Base-by-base conservation (phyloP, 2,329 filamentous ascomycete genomes). In the Aspergillus carbonarius region DNA sequence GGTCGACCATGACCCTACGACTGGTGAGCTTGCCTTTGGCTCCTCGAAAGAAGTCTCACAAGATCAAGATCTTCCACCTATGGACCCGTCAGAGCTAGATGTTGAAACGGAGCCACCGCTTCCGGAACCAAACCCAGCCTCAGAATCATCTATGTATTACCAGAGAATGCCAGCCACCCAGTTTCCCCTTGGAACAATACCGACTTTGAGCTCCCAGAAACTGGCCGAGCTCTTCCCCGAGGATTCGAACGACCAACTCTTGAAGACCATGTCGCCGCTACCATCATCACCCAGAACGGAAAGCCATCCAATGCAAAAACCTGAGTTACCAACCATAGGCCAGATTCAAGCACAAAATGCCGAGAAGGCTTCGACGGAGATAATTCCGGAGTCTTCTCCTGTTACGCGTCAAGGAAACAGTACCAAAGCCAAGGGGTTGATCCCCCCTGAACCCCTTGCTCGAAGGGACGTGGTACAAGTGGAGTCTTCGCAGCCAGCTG, bases 321-420 rank as follows among this genome's bases (percentile, higher is more conserved):
- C 55, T 13, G 63, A 42, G 34, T 60, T 57, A 6, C 54, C 25
- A 53, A 13, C 48, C 37, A 23, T 62, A 56, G 39, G 34, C 1
- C 56, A 61, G 35, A 59, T 54, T 5, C 51, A 60, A 40, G 58
- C 49, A 4, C 62, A 66, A 62, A 40, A 58, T 54, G 1, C 68
- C 70, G 61, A 63, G 13, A 61, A 64, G 57, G 60, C 66, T 15
- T 67, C 68, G 18, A 71, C 70, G 17, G 71, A 77, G 46, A 60
- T 76, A 13, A 62, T 78, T n/a, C 73, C 73, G 0, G 74, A 76
- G 58, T 78, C 76, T 2, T 78, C 75, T n/a, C 76, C 73, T 5
- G 49, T 70, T 7, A 58, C 62, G 25, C 65, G 62, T 40, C 60
- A 58, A 44, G 64, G 65, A 20, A 60, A 63, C 25, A 57, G 35